A percentile compares a stretch with the other conserved stretches of the same genome.
phyloP scores from a whole-genome alignment of 192 early-diverging fungal genomes.

The Coemansia sp. region DNA sequence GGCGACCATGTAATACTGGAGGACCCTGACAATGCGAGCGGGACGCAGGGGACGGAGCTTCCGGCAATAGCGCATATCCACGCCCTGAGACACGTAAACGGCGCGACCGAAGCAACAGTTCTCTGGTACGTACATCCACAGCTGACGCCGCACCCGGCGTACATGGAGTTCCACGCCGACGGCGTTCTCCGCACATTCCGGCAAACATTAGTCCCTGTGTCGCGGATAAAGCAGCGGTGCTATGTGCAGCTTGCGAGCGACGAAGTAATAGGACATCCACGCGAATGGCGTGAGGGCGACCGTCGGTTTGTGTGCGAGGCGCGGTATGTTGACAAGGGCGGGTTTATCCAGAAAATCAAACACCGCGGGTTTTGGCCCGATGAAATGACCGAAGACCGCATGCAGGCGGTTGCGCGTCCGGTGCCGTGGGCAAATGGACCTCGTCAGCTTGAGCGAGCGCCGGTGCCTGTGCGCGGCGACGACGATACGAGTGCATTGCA shows the following conservation, averaged over 20 bases:
- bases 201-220: conserved; percentile 25
- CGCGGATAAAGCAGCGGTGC: conserved; percentile 17
- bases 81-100: conserved; percentile 14
- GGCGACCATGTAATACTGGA: conserved; percentile 47
- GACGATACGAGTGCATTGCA: conserved; percentile 21
- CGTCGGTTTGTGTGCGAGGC: conserved; percentile 44
- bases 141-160: conserved; percentile 31
- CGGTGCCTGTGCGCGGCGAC: conserved; percentile 6
- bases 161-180: conserved; percentile 44
- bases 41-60: conserved; percentile 21
- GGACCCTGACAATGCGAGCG: conserved; percentile 34
- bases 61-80: conserved; percentile 37
- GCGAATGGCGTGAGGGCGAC: conserved; percentile 32
- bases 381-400: conserved; percentile 27
- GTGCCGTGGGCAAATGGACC: conserved; percentile 26
- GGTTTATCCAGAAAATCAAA: conserved; percentile 48
- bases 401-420: conserved; percentile 28
- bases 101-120: conserved; percentile 7
- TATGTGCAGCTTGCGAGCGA: conserved; percentile 40
- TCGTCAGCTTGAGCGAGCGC: conserved; percentile 28
- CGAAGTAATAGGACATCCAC: conserved; percentile 30
- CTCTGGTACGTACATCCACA: conserved; percentile 43
- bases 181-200: conserved; percentile 35
- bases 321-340: conserved; percentile 45
- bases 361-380: conserved; percentile 35